Percentiles rank a stretch among this genome's conserved stretches.
These are phyloP conservation scores for Phaeophleospora eucalypticola DNA, from an alignment of 2,329 filamentous ascomycete genomes.

Conservation along the genomic window DNA sequence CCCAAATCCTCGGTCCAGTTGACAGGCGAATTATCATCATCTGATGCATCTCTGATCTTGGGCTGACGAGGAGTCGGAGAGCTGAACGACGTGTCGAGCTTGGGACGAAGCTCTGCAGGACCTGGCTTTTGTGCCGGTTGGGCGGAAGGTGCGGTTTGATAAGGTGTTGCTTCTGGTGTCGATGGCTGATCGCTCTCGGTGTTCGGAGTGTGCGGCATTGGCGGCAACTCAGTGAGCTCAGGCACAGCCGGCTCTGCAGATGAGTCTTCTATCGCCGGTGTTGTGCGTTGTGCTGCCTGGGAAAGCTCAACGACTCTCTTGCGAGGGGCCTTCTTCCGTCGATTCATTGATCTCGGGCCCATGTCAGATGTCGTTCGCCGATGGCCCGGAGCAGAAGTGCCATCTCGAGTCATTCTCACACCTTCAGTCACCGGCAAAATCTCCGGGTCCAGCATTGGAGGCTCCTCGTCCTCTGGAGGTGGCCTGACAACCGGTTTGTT, in stretches of 20 bases:
- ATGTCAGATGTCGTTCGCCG: constrained; percentile 30
- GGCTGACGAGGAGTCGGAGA: constrained; percentile 25
- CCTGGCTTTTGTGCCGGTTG: constrained; percentile 10
- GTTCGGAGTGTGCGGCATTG: constrained; percentile 22
- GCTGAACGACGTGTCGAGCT: constrained; percentile 28
- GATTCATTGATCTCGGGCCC: constrained; percentile 36
- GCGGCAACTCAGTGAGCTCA: constrained; percentile 28
- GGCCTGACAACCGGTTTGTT: constrained; percentile 75
- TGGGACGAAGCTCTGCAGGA: constrained; percentile 21
- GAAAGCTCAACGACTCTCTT: constrained; percentile 57
- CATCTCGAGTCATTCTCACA: constrained; percentile 10
- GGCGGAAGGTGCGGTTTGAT: constrained; percentile 21
- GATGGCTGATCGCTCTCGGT: constrained; percentile 25
- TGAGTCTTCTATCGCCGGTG: constrained; percentile 22
- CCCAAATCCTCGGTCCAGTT: constrained; percentile 26
- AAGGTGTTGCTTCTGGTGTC: constrained; percentile 25
- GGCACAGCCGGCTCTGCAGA: constrained; percentile 16
- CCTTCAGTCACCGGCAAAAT: constrained; percentile 11
- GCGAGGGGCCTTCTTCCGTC: constrained; percentile 55
- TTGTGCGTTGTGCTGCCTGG: constrained; percentile 36
- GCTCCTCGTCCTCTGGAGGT: constrained; percentile 53
- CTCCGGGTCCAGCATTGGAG: constrained; percentile 1
- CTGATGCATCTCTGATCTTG: constrained; percentile 26
- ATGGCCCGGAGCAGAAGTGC: constrained; percentile 17
- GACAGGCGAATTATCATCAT: constrained; percentile 30